Conservation (phyloP, 2,329 filamentous ascomycete genomes). For the Dichotomopilus funicola region DNA sequence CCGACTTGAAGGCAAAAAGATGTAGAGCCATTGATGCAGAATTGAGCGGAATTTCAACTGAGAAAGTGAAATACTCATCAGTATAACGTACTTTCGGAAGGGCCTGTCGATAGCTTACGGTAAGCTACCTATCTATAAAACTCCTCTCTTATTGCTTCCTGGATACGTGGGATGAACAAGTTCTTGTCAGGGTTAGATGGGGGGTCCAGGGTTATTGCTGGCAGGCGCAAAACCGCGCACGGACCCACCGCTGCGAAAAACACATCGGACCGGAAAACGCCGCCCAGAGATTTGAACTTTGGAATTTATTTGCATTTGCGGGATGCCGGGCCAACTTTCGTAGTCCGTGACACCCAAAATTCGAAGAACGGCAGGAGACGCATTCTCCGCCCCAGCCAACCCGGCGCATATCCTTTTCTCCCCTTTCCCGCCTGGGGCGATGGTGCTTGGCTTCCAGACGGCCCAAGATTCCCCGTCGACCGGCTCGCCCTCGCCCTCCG, state of each 20-base stretch:
- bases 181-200: too few species aligned
- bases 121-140: too few species aligned
- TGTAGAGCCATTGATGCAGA: too few species aligned
- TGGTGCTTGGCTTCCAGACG: slow-evolving; percentile 23
- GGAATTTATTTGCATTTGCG: slow-evolving; percentile 12
- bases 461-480: slow-evolving; percentile 16
- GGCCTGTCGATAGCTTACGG: too few species aligned
- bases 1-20: too few species aligned
- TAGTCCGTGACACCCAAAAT: slow-evolving; percentile 8
- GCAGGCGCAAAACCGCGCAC: background rate
- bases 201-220: slow-evolving; percentile 1
- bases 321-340: background rate
- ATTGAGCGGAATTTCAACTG: too few species aligned
- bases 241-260: slow-evolving; percentile 12
- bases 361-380: background rate
- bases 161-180: too few species aligned
- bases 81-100: too few species aligned
- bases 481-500: slow-evolving; percentile 13
- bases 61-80: too few species aligned
- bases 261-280: slow-evolving; percentile 1
- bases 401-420: slow-evolving; percentile 14
- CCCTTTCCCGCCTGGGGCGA: slow-evolving; percentile 15
- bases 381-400: slow-evolving; percentile 14
- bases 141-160: too few species aligned
- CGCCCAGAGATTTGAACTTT: slow-evolving; percentile 17